Evolutionary conservation across 768 basidiomycete genomes (phyloP), one percentile per base, ranked within the genome.

Genomic region (Trametes coccinea): DNA sequence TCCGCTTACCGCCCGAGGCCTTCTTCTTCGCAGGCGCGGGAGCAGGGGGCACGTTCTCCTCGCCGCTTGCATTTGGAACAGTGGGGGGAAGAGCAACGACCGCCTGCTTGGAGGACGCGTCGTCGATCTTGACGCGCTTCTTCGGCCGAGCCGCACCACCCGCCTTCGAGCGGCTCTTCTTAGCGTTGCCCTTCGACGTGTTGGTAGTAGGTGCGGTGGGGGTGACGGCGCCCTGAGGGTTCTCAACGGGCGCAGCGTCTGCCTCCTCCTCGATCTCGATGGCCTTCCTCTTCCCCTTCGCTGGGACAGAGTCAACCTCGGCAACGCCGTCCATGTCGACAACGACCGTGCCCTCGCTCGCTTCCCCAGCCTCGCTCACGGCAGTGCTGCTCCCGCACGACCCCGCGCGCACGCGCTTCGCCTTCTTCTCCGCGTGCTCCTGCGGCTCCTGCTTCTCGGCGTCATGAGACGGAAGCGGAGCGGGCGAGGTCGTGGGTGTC

Each of bases 331-430:
- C 62, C 7, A 33, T 14, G 33, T 59, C 62, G 39, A 64, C 62
- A 7, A 60, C 62, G 11, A 60, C 62, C 1, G 62, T 64, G 7
- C 62, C 62, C 54, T 64, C 62, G 54, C 62, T 64, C 47, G 57
- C 57, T n/a, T 59, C 58, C 9, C 56, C 62, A 0, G 51, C 48
- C 34, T 64, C 62, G 62, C 62, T 64, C 30, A 64, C 62, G 5
- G 62, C 62, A 29, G 62, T 64, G 59, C 62, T 64, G 48, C 62
- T 64, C 29, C 62, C 62, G 37, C 62, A 59, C 44, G 62, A 64
- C 10, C 46, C 59, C 14, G 52, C 59, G 1, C 59, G 59, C 16
- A 46, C n/a, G 8, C 43, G 56, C 39, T 45, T 11, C 0, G 22
- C 30, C 14, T 40, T 13, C 17, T 13, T 17, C 46, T 33, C 37